A percentile compares a stretch with the other conserved stretches of the same genome.
Conservation (phyloP, 1,284 basidiomycete genomes). For the Heterobasidion parviporum region DNA sequence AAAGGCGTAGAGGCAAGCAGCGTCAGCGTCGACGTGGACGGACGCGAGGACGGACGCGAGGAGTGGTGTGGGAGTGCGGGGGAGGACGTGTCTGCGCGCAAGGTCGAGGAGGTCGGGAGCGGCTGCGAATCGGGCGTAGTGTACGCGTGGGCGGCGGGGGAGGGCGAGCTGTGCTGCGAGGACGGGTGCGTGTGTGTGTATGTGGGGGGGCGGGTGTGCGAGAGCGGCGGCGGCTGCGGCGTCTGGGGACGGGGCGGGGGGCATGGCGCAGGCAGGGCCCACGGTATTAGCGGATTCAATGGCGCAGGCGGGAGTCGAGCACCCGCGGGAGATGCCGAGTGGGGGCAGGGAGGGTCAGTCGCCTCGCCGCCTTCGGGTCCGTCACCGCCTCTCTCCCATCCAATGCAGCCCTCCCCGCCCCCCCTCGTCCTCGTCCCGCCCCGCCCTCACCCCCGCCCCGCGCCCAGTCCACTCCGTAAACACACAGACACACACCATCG, state of each 20-base stretch:
- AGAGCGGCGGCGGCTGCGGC: no score
- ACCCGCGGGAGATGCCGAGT: not conserved
- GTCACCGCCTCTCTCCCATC: conserved; percentile 4
- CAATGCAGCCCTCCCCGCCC: conserved; percentile 36
- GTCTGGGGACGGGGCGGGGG: no score
- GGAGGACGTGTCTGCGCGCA: conserved; percentile 41
- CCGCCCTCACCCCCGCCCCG: conserved; percentile 47
- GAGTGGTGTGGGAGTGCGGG: conserved; percentile 27
- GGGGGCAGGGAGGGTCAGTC: not conserved
- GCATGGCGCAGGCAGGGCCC: no score
- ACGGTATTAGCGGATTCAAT: no score
- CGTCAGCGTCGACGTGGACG: conserved; percentile 33
- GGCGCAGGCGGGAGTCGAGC: no score
- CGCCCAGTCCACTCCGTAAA: conserved; percentile 44
- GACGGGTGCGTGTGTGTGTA: no score
- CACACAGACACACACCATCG: conserved; percentile 70
- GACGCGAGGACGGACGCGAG: conserved; percentile 42
- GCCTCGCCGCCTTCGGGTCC: not conserved
- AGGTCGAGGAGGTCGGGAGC: conserved; percentile 41
- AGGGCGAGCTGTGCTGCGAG: no score
- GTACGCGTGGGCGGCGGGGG: conserved; percentile 9
- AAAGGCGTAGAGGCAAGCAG: conserved; percentile 46
- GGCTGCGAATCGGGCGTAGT: conserved; percentile 13
- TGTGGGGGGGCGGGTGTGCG: no score
- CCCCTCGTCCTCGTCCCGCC: conserved; percentile 49